A percentile compares a stretch with the other conserved stretches of the same genome.
Conservation (phyloP, 345 rosid genomes). For the Eucalyptus curtisii region DNA sequence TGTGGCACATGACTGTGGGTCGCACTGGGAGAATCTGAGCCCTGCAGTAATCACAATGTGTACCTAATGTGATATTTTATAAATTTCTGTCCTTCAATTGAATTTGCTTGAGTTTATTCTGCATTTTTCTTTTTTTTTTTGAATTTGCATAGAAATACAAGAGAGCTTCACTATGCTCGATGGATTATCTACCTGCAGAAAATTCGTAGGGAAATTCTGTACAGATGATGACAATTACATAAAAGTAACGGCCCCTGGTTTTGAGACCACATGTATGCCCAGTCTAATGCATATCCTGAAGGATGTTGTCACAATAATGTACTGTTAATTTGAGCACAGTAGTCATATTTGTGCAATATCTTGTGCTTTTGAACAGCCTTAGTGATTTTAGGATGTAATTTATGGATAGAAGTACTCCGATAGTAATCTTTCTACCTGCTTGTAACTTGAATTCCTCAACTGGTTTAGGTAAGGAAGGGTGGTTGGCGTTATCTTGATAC, state of each 20-base stretch:
- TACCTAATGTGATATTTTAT: not conserved
- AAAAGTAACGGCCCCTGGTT: not conserved
- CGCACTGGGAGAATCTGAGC: not conserved
- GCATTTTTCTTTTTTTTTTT: not conserved
- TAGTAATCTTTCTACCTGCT: not conserved
- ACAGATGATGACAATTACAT: not conserved
- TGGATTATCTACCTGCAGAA: not conserved
- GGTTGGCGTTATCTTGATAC: constrained; percentile 99
- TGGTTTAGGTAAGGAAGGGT: constrained; percentile 68
- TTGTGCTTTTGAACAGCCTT: not conserved
- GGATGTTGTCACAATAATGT: not conserved
- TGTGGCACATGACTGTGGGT: not conserved
- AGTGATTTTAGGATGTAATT: not conserved
- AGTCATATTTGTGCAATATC: not conserved
- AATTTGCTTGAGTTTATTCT: not conserved
- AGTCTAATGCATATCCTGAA: not conserved
- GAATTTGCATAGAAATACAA: not conserved
- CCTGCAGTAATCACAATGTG: not conserved
- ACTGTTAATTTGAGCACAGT: not conserved
- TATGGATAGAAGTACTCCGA: not conserved
- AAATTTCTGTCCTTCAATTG: not conserved
- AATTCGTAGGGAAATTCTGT: not conserved
- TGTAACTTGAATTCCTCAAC: not conserved
- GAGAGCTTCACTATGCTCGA: not conserved
- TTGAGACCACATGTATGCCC: not conserved